phyloP scores from a whole-genome alignment of 2,329 filamentous ascomycete species.

The Neodidymelliopsis sp. region DNA sequence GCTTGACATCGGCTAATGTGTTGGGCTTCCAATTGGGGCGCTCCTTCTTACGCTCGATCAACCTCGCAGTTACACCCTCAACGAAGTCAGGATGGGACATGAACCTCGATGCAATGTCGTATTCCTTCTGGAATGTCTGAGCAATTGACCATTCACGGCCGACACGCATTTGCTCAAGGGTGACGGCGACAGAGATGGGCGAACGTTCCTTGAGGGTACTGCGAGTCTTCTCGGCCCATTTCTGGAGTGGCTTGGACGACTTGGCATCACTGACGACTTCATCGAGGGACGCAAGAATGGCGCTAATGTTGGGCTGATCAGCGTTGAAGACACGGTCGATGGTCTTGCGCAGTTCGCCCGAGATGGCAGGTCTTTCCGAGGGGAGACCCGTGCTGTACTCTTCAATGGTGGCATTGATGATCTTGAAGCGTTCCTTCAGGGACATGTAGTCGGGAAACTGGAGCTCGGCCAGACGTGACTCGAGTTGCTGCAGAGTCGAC shows the following conservation, averaged over 20 bases:
- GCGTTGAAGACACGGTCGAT: conserved; percentile 73
- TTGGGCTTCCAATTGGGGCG: conserved; percentile 79
- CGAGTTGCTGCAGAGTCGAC: conserved; percentile 79
- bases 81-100: conserved; percentile 92
- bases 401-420: conserved; percentile 87
- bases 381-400: conserved; percentile 91
- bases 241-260: conserved; percentile 56
- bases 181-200: conserved; percentile 85
- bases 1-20: conserved; percentile 71
- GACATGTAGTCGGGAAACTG: conserved; percentile 80
- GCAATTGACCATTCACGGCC: conserved; percentile 80
- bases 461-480: conserved; percentile 86
- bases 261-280: conserved; percentile 47
- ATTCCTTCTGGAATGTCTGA: conserved; percentile 85
- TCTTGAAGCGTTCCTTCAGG: conserved; percentile 67
- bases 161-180: conserved; percentile 81
- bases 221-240: conserved; percentile 82
- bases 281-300: conserved; percentile 74
- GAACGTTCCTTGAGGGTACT: conserved; percentile 78
- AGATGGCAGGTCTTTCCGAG: conserved; percentile 59
- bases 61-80: conserved; percentile 83
- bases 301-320: conserved; percentile 67
- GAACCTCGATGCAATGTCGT: conserved; percentile 83
- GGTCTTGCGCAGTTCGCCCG: conserved; percentile 74
- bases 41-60: conserved; percentile 73